These are phyloP conservation scores for Zygosaccharomyces pseudobailii DNA, from an alignment of 1,139 yeast genomes.

Conservation along the genomic window DNA sequence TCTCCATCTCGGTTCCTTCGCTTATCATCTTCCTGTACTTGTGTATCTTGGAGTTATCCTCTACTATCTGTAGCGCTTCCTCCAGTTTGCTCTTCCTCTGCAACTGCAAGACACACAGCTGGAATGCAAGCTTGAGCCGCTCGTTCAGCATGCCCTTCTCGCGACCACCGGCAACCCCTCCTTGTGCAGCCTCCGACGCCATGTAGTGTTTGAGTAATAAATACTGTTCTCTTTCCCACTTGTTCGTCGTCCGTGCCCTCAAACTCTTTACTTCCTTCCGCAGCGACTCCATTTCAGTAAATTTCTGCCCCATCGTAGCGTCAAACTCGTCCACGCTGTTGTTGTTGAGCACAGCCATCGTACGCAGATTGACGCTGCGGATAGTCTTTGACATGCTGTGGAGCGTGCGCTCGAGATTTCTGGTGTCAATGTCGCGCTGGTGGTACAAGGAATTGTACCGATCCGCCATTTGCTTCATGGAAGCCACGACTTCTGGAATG, in stretches of 20 bases:
- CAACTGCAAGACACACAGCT: constrained; percentile 44
- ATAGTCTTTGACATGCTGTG: constrained; percentile 22
- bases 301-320: constrained; percentile 38
- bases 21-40: constrained; percentile 80
- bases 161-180: constrained; percentile 2
- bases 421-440: constrained; percentile 20
- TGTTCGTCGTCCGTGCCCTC: constrained; percentile 34
- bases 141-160: constrained; percentile 19
- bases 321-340: constrained; percentile 44
- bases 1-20: constrained; percentile 72
- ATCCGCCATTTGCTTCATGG: constrained; percentile 48
- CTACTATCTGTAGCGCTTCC: constrained; percentile 44
- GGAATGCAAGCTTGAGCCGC: constrained; percentile 35
- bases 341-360: constrained; percentile 39
- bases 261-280: constrained; percentile 29
- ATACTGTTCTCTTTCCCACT: constrained; percentile 54
- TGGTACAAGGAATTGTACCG: constrained; percentile 38
- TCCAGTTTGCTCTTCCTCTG: constrained; percentile 43
- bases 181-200: constrained; percentile 30
- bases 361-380: constrained; percentile 18
- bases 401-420: constrained; percentile 21
- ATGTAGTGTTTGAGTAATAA: constrained; percentile 46
- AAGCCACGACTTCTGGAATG: constrained; percentile 27
- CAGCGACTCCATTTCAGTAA: constrained; percentile 38
- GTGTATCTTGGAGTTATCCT: constrained; percentile 54